These are phyloP conservation scores for Rheum nobile DNA, from an alignment of 148 eudicot genomes.

Conservation along the genomic window DNA sequence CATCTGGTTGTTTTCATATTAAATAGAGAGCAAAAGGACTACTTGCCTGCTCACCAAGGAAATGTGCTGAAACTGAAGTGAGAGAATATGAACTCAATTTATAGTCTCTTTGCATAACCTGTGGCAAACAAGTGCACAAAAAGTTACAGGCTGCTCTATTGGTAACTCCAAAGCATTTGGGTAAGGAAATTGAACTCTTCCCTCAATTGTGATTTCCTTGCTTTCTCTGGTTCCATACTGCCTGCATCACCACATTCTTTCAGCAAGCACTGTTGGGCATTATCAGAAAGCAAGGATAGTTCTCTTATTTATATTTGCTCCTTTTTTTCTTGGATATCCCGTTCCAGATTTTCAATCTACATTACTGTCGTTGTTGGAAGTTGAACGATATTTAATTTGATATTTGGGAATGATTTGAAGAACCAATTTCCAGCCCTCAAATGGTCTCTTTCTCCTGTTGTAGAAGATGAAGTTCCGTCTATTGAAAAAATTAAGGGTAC, in stretches of 20 bases:
- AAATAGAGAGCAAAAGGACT: background rate
- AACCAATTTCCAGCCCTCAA: no score
- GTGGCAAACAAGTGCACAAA: conserved; percentile 1
- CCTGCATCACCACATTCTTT: conserved; percentile 25
- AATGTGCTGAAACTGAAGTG: conserved; percentile 96
- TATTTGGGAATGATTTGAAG: no score
- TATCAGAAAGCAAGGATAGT: background rate
- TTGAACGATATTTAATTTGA: no score
- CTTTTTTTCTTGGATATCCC: conserved; percentile 73
- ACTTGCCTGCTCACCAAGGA: conserved; percentile 92
- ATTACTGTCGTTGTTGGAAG: no score
- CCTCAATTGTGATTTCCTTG: conserved; percentile 85
- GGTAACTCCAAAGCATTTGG: background rate
- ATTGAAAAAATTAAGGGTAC: no score
- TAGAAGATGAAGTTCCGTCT: no score
- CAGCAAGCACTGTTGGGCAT: background rate
- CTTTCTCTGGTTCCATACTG: conserved; percentile 93
- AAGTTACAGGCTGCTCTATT: background rate
- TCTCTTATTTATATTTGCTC: conserved; percentile 8
- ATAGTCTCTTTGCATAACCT: conserved; percentile 90
- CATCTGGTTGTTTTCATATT: conserved; percentile 35
- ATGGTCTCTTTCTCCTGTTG: no score
- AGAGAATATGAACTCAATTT: conserved; percentile 93
- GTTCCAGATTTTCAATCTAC: conserved; percentile 81
- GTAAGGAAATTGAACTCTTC: conserved; percentile 69